phyloP scores from a whole-genome alignment of 1,139 yeast species.

The Nakaseomyces nivariensis region DNA sequence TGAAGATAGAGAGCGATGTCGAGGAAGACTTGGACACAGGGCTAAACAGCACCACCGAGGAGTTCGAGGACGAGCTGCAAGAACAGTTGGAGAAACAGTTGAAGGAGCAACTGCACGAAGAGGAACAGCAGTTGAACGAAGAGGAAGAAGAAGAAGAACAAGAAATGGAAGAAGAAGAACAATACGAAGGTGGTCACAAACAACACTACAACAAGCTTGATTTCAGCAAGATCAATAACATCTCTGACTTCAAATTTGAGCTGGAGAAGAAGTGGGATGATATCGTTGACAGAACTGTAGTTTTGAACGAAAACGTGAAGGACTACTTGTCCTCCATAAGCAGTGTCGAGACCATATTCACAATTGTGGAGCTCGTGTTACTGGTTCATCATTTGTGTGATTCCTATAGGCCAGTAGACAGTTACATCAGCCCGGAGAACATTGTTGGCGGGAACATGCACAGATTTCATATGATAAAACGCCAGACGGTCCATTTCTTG shows the following conservation, averaged over 20 bases:
- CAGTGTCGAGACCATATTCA: constrained; percentile 18
- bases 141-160: background rate
- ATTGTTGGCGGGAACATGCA: background rate
- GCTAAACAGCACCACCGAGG: constrained; percentile 6
- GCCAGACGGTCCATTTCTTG: background rate
- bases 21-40: constrained; percentile 10
- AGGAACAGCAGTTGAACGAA: background rate
- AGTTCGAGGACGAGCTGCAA: constrained; percentile 5
- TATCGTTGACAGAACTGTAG: constrained; percentile 13
- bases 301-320: constrained; percentile 22
- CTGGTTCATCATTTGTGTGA: constrained; percentile 4
- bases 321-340: constrained; percentile 23
- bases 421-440: no score
- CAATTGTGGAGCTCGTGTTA: constrained; percentile 17
- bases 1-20: constrained; percentile 9
- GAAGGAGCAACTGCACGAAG: background rate
- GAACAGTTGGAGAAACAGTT: background rate
- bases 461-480: background rate
- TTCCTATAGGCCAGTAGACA: background rate
- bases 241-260: constrained; percentile 13
- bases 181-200: constrained; percentile 3
- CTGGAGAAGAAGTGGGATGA: constrained; percentile 21
- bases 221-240: constrained; percentile 5
- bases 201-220: constrained; percentile 4
- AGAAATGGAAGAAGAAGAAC: constrained; percentile 5